phyloP scores from a whole-genome alignment of 139 green algal genomes.

The Eudorina sp. region DNA sequence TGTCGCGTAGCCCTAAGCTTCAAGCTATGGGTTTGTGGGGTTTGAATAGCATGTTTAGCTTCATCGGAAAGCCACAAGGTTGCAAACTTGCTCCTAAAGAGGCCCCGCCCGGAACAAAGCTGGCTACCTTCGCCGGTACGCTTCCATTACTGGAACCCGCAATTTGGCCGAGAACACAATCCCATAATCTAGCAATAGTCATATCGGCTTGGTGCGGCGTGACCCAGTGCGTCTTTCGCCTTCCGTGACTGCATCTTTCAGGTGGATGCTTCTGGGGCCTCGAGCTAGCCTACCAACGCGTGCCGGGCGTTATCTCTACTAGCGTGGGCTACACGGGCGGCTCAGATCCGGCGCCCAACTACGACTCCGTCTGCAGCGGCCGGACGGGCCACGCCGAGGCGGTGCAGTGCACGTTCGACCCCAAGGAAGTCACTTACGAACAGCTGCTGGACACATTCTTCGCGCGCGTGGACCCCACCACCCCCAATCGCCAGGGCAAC shows the following conservation, averaged over 20 bases:
- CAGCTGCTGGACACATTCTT: slow-evolving; percentile 86
- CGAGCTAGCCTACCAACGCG: slow-evolving; percentile 82
- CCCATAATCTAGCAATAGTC: too few relatives aligned
- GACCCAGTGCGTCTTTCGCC: too few relatives aligned
- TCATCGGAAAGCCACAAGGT: slow-evolving; percentile 8
- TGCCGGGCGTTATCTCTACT: slow-evolving; percentile 81
- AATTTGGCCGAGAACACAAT: not conserved
- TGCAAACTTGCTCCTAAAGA: slow-evolving; percentile 68
- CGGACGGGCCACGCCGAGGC: slow-evolving; percentile 77
- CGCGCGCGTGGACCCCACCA: slow-evolving; percentile 82
- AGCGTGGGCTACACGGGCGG: slow-evolving; percentile 83
- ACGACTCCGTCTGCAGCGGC: slow-evolving; percentile 84
- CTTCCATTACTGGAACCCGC: too few relatives aligned
- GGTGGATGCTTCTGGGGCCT: slow-evolving; percentile 89
- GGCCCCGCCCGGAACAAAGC: slow-evolving; percentile 66
- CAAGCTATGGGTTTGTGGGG: slow-evolving; percentile 31
- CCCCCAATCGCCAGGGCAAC: slow-evolving; percentile 79
- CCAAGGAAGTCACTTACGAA: slow-evolving; percentile 73
- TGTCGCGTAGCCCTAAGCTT: not conserved
- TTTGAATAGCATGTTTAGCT: not conserved
- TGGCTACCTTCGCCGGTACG: slow-evolving; percentile 74
- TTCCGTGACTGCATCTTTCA: not conserved
- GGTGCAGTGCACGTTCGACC: slow-evolving; percentile 84
- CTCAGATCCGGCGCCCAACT: slow-evolving; percentile 68
- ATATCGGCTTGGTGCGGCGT: too few relatives aligned